A percentile compares a stretch with the other conserved stretches of the same genome.
Evolutionary conservation across 441 rosid species (phyloP).

Genomic region (Gossypium gossypioides): DNA sequence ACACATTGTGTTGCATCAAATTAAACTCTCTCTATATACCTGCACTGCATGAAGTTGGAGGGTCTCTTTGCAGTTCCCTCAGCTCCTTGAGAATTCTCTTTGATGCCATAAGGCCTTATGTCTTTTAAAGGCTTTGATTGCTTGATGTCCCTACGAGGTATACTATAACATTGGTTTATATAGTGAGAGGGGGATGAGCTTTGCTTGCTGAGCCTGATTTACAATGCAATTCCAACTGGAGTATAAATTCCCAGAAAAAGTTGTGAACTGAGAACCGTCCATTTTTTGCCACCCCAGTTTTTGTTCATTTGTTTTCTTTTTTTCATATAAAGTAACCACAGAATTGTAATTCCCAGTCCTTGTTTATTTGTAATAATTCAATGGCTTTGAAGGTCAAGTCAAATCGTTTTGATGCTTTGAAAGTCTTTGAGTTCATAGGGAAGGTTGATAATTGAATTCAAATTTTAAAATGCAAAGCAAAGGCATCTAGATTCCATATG

Average conservation of each 20-base stretch:
- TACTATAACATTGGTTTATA: constrained; percentile 4
- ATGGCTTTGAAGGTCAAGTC: neutral
- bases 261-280: neutral
- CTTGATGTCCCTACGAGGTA: neutral
- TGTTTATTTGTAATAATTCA: neutral
- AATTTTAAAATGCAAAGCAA: neutral
- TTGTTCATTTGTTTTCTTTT: neutral
- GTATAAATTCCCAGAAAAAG: constrained; percentile 15
- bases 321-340: neutral
- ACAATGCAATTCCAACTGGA: neutral
- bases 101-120: constrained; percentile 20
- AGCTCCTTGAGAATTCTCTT: constrained; percentile 36
- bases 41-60: constrained; percentile 34
- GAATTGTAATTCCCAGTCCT: neutral
- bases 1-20: neutral
- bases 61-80: constrained; percentile 30
- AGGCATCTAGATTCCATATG: neutral
- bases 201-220: neutral
- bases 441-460: neutral
- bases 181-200: neutral
- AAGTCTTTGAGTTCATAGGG: neutral
- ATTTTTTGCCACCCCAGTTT: neutral
- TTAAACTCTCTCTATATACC: constrained; percentile 6
- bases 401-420: neutral
- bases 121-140: neutral